These are phyloP conservation scores for Podaxis sp. DNA, from an alignment of 768 basidiomycete genomes.

Conservation along the genomic window DNA sequence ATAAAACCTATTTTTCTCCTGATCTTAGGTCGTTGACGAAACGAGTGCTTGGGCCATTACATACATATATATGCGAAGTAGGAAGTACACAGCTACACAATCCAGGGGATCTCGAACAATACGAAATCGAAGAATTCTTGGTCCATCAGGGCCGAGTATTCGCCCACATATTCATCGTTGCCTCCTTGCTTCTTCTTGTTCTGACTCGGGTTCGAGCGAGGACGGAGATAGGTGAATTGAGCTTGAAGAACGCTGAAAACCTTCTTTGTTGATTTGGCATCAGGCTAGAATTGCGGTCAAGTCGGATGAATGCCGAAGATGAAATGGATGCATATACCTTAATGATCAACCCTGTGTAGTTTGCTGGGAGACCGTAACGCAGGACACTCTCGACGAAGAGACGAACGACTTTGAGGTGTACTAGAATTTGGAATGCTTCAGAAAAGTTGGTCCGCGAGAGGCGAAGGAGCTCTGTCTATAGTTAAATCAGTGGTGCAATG, in stretches of 20 bases:
- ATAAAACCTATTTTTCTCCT: conserved; percentile 15
- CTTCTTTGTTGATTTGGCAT: conserved; percentile 81
- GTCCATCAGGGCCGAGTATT: conserved; percentile 91
- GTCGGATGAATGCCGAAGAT: not conserved
- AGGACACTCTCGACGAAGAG: conserved; percentile 95
- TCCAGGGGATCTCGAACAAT: conserved; percentile 91
- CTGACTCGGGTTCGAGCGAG: conserved; percentile 60
- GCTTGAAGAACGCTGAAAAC: conserved; percentile 67
- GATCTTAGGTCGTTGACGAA: not conserved
- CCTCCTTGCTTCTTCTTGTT: conserved; percentile 38
- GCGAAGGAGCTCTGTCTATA: conserved; percentile 86
- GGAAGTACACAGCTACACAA: conserved; percentile 50
- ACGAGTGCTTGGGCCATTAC: not conserved
- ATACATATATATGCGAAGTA: conserved; percentile 4
- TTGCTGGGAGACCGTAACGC: conserved; percentile 91
- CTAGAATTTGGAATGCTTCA: conserved; percentile 91
- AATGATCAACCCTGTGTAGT: conserved; percentile 79
- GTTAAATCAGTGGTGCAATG: not conserved
- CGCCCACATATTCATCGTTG: conserved; percentile 78
- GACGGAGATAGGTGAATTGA: conserved; percentile 80
- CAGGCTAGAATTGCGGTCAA: conserved; percentile 55
- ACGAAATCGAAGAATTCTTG: conserved; percentile 97
- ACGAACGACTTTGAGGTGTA: conserved; percentile 89
- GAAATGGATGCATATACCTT: conserved; percentile 48
- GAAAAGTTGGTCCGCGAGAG: conserved; percentile 95